These are phyloP conservation scores for Laguncularia racemosa DNA, from an alignment of 345 rosid genomes.

Conservation along the genomic window DNA sequence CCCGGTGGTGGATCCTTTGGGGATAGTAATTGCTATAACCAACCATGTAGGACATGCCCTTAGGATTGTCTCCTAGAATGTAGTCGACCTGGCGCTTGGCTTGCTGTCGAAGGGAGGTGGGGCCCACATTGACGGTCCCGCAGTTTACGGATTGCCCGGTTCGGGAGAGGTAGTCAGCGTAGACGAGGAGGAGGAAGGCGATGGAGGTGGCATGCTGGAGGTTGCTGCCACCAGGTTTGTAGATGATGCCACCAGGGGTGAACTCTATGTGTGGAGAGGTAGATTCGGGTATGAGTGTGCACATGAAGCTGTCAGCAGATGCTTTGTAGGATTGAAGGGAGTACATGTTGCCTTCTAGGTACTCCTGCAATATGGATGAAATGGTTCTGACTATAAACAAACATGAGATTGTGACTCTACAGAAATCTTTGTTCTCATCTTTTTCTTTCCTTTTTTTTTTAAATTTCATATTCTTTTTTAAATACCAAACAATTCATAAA, in stretches of 20 bases:
- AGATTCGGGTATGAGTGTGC: conserved; percentile 74
- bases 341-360: conserved; percentile 52
- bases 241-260: conserved; percentile 84
- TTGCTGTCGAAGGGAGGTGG: conserved; percentile 53
- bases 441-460: no score
- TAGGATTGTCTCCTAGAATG: conserved; percentile 84
- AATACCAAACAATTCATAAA: no score
- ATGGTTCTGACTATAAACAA: neutral
- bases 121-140: conserved; percentile 39
- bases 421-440: no score
- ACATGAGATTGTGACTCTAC: neutral
- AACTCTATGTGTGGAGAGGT: conserved; percentile 60
- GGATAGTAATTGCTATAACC: conserved; percentile 74
- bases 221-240: conserved; percentile 97
- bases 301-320: conserved; percentile 95
- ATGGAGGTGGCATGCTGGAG: conserved; percentile 87
- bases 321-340: conserved; percentile 69
- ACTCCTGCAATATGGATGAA: conserved; percentile 32
- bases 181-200: conserved; percentile 78
- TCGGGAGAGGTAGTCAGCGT: conserved; percentile 66
- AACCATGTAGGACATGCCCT: conserved; percentile 85
- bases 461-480: no score
- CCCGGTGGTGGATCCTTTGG: conserved; percentile 83
- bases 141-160: conserved; percentile 61
- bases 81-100: conserved; percentile 90